phyloP scores from a whole-genome alignment of 2,329 filamentous ascomycete genomes.

The Thelonectria olida region DNA sequence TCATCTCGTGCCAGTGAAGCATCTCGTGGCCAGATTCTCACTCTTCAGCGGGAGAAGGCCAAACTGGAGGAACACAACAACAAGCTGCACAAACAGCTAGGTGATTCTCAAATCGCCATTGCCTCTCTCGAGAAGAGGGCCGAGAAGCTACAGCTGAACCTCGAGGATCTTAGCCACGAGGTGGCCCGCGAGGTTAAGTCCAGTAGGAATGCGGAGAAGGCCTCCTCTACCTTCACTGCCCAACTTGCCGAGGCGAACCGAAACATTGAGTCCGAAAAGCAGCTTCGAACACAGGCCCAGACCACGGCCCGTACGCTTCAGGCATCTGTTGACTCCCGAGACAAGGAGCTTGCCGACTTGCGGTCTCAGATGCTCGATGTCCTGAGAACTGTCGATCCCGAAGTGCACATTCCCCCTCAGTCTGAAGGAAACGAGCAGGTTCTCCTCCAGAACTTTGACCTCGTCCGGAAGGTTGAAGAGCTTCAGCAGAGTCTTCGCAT shows the following conservation, averaged over 20 bases:
- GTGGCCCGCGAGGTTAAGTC: slow-evolving; percentile 89
- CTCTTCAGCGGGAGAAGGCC: slow-evolving; percentile 83
- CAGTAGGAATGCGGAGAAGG: slow-evolving; percentile 89
- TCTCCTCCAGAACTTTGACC: slow-evolving; percentile 80
- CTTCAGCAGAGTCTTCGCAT: slow-evolving; percentile 89
- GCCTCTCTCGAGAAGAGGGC: slow-evolving; percentile 91
- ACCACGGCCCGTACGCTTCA: slow-evolving; percentile 85
- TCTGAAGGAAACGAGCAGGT: slow-evolving; percentile 71
- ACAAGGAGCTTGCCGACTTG: slow-evolving; percentile 82
- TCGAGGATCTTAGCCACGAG: slow-evolving; percentile 95
- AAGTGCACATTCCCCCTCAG: slow-evolving; percentile 70
- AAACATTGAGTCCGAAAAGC: slow-evolving; percentile 88
- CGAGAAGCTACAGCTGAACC: slow-evolving; percentile 85
- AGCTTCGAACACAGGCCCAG: slow-evolving; percentile 86
- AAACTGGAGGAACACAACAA: slow-evolving; percentile 85
- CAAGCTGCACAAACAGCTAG: slow-evolving; percentile 83
- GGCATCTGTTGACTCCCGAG: slow-evolving; percentile 78
- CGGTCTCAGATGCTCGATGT: slow-evolving; percentile 82
- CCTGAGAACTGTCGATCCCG: slow-evolving; percentile 88
- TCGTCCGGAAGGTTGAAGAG: slow-evolving; percentile 86
- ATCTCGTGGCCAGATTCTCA: slow-evolving; percentile 78
- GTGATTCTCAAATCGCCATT: slow-evolving; percentile 83
- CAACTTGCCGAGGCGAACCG: slow-evolving; percentile 91
- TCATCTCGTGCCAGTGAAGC: slow-evolving; percentile 86
- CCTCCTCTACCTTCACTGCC: slow-evolving; percentile 79